phyloP scores from a whole-genome alignment of 495 filamentous ascomycete species.

The Glutinoglossum americanum region DNA sequence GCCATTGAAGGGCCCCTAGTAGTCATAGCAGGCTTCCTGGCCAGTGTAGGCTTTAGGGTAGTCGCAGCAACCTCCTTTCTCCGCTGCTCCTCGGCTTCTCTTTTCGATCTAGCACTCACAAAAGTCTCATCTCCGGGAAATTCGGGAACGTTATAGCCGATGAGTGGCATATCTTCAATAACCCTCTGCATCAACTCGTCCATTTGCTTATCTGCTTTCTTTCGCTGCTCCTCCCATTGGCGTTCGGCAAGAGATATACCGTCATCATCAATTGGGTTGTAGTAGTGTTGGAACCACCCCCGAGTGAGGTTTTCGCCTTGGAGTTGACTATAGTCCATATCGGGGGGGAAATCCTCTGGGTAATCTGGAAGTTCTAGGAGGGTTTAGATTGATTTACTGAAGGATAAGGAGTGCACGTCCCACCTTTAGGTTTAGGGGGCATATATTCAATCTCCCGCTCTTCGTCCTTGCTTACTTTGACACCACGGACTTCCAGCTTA shows the following conservation, averaged over 20 bases:
- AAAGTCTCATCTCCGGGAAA: slow-evolving; percentile 3
- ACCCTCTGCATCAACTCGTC: slow-evolving; percentile 31
- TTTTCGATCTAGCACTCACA: background rate
- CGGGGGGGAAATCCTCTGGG: slow-evolving; percentile 52
- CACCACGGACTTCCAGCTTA: slow-evolving; percentile 23
- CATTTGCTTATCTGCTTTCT: slow-evolving; percentile 29
- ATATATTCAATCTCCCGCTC: slow-evolving; percentile 56
- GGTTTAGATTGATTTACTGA: background rate
- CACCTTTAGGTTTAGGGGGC: slow-evolving; percentile 40
- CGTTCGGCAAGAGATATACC: slow-evolving; percentile 41
- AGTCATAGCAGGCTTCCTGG: slow-evolving; percentile 3
- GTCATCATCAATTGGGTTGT: slow-evolving; percentile 41
- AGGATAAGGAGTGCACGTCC: background rate
- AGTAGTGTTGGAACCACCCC: slow-evolving; percentile 42
- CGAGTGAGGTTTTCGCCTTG: slow-evolving; percentile 42
- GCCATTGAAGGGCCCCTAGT: slow-evolving; percentile 19
- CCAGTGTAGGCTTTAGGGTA: background rate
- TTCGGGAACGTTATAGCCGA: slow-evolving; percentile 7
- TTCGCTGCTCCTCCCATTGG: slow-evolving; percentile 33
- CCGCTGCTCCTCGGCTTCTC: slow-evolving; percentile 9
- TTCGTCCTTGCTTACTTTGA: slow-evolving; percentile 33
- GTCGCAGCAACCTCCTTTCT: slow-evolving; percentile 8
- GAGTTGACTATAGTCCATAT: slow-evolving; percentile 26
- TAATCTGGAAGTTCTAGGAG: slow-evolving; percentile 44
- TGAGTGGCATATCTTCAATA: slow-evolving; percentile 8